Evolutionary conservation across 768 basidiomycete genomes (phyloP).

Genomic region (Termitomyces sp.): DNA sequence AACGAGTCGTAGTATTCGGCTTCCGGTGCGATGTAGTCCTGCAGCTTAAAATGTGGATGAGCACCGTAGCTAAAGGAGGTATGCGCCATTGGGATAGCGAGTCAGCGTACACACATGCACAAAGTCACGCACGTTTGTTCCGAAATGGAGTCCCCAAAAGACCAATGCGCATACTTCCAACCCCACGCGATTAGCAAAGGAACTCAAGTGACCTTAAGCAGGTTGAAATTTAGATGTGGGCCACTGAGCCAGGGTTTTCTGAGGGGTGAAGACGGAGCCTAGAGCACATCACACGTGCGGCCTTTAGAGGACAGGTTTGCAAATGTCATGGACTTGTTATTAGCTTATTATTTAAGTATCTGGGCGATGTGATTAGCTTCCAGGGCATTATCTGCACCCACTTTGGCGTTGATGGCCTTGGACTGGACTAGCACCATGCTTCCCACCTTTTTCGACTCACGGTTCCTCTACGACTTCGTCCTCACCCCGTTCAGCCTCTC

Average conservation of each 20-base stretch:
- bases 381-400: neutral
- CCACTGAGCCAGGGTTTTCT: neutral
- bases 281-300: conserved; percentile 2
- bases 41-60: neutral
- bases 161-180: neutral
- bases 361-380: neutral
- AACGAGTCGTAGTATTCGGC: neutral
- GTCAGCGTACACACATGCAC: conserved; percentile 1
- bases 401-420: neutral
- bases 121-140: conserved; percentile 6
- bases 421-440: neutral
- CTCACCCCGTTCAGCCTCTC: neutral
- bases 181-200: neutral
- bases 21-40: neutral
- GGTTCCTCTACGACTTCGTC: neutral
- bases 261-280: neutral
- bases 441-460: neutral
- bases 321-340: neutral
- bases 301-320: neutral
- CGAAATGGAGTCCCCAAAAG: neutral
- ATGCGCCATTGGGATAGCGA: neutral
- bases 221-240: neutral
- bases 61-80: neutral
- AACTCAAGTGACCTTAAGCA: neutral
- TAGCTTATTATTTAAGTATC: neutral